Conservation (phyloP, 139 green algal genomes). For the Chloropicon primus region DNA sequence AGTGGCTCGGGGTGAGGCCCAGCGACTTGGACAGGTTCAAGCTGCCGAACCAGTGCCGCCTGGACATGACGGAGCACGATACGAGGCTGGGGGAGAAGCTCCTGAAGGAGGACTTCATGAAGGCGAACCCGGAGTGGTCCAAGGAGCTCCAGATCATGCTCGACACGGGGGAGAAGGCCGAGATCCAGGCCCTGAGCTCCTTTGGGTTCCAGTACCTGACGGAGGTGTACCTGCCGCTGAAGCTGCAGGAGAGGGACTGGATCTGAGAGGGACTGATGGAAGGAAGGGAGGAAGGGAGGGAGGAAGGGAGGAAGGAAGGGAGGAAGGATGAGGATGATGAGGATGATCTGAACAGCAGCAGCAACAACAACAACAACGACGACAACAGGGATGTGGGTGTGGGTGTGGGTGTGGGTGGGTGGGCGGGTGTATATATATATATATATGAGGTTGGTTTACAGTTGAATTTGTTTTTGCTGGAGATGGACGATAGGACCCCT, state of each 20-base stretch:
- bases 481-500: no score
- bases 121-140: conserved; percentile 81
- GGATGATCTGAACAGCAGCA: not conserved
- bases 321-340: not conserved
- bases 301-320: not conserved
- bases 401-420: no score
- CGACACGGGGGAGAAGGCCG: conserved; percentile 74
- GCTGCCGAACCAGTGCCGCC: conserved; percentile 82
- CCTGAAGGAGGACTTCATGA: conserved; percentile 92
- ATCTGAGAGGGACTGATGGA: conserved; percentile 37
- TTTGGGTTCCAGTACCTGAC: conserved; percentile 86
- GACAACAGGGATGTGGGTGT: no score
- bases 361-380: no score
- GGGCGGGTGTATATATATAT: no score
- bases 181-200: conserved; percentile 85
- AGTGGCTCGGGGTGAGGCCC: conserved; percentile 84
- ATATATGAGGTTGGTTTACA: no score
- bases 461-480: no score
- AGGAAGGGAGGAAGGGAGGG: not conserved
- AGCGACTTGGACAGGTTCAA: conserved; percentile 65
- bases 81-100: conserved; percentile 36
- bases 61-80: conserved; percentile 81
- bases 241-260: conserved; percentile 79
- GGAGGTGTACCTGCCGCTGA: conserved; percentile 80
- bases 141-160: conserved; percentile 92